phyloP scores from a whole-genome alignment of 1,284 basidiomycete genomes.

The Neolentinus lepideus region DNA sequence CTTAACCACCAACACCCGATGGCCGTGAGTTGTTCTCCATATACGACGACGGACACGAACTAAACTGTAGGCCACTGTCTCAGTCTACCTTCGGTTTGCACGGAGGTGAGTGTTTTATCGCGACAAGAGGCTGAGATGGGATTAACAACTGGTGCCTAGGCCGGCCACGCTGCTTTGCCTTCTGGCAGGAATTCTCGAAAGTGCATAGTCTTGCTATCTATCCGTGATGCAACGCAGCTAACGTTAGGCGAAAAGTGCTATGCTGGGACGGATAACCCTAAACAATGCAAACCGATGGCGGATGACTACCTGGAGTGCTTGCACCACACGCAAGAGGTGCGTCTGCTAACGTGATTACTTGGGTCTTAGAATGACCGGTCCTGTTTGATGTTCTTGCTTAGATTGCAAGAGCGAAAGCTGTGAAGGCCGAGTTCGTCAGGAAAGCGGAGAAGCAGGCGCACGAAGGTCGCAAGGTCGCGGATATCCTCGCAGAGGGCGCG shows the following conservation, averaged over 20 bases:
- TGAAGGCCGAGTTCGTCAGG: constrained; percentile 71
- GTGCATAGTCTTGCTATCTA: constrained; percentile 26
- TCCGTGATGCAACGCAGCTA: constrained; percentile 1
- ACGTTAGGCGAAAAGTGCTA: constrained; percentile 61
- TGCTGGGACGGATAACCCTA: constrained; percentile 71
- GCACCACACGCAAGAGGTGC: constrained; percentile 87
- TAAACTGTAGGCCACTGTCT: not conserved
- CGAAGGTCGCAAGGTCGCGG: constrained; percentile 66
- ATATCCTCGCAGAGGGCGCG: constrained; percentile 68
- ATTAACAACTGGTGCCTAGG: constrained; percentile 35
- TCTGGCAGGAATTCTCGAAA: constrained; percentile 90
- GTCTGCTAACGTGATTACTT: constrained; percentile 11
- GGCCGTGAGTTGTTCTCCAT: constrained; percentile 24
- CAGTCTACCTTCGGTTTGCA: constrained; percentile 59
- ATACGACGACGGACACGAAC: not conserved
- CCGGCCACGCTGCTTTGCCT: constrained; percentile 84
- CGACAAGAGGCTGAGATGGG: not conserved
- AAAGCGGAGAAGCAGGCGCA: constrained; percentile 58
- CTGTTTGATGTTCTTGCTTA: constrained; percentile 22
- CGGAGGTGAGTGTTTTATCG: constrained; percentile 39
- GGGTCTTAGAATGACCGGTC: not conserved
- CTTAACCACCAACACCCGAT: constrained; percentile 12
- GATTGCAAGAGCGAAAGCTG: constrained; percentile 67
- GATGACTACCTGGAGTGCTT: constrained; percentile 94
- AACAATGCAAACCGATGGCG: constrained; percentile 65